Evolutionary conservation across 495 filamentous ascomycete genomes (phyloP), one percentile per base, ranked within the genome.

Genomic region (Usnea hakonensis): DNA sequence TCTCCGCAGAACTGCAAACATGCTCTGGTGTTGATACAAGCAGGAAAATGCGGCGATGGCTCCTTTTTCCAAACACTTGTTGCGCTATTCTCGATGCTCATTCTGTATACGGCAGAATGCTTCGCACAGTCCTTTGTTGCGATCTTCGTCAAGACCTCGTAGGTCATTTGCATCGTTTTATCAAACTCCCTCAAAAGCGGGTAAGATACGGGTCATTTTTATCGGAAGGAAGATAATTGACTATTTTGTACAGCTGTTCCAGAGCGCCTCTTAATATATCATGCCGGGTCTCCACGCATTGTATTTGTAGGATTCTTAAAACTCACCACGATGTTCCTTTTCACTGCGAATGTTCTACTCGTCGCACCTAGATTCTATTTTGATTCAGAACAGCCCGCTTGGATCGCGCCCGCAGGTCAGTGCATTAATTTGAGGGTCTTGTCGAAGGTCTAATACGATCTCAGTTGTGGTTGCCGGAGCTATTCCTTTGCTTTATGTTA

Each of bases 271-370:
- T 75, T 89, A 61, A 78, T 93, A 63, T 92, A 88, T 67, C 83
- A 90, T 78, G 85, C 84, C 44, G 88, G 89, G 64, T 86, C 83
- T 10, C 78, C 77, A 21, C 78, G 81, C 63, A 85, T 79, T 19
- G 81, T 85, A 28, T 87, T 90, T 68, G 69, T 91, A 40, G 86
- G 83, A 28, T 79, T 77, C 62, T 63, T 91, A 59, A 89, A 90
- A 68, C 66, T 91, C 37, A 85, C 84, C 0, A 87, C 87, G 16
- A 78, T 95, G 54, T 83, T 91, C 66, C 70, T 89, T 60, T 87
- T 88, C 65, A 77, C 79, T 32, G 83, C 84, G 60, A 87, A 86
- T 63, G 75, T 75, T 66, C 58, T 87, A 36, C 66, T 89, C 38
- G 75, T 86, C 33, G 82, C 81, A 0, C 89, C 89, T 3, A 72